Evolutionary conservation across 73 alveolate species (phyloP).

Genomic region (Blepharisma stoltei): DNA sequence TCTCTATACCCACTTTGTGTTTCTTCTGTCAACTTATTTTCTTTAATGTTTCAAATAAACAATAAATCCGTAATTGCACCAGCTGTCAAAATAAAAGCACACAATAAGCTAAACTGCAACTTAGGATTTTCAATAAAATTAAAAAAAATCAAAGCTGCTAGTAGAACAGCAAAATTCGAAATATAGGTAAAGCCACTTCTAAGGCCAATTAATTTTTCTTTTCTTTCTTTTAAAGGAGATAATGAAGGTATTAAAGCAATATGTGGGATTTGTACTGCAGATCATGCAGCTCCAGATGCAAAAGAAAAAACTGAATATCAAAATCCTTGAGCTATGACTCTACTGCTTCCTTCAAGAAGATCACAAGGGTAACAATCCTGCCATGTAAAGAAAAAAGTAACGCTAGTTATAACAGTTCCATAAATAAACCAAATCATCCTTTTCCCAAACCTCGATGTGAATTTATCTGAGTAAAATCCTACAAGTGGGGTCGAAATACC

Average conservation of each 20-base stretch:
- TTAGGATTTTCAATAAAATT: conserved; percentile 37
- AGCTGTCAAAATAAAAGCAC: conserved; percentile 30
- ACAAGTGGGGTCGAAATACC: conserved; percentile 80
- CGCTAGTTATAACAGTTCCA: conserved; percentile 44
- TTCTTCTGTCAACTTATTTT: conserved; percentile 40
- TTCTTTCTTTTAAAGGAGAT: conserved; percentile 45
- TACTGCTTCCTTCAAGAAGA: conserved; percentile 38
- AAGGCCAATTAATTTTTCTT: conserved; percentile 45
- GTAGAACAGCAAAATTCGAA: conserved; percentile 41
- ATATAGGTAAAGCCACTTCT: conserved; percentile 53
- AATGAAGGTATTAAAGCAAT: conserved; percentile 57
- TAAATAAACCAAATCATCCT: conserved; percentile 79
- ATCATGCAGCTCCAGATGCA: conserved; percentile 46
- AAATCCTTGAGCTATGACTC: neutral
- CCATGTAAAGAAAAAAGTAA: conserved; percentile 19
- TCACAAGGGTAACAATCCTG: conserved; percentile 24
- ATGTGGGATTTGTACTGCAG: conserved; percentile 49
- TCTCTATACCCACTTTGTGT: conserved; percentile 24
- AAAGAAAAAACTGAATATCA: conserved; percentile 27
- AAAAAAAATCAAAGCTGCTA: conserved; percentile 47
- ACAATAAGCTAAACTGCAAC: conserved; percentile 34
- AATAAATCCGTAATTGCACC: conserved; percentile 37
- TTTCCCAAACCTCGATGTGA: conserved; percentile 68
- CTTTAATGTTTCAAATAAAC: conserved; percentile 41
- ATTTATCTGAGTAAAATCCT: conserved; percentile 66